Evolutionary conservation across 78 protist genomes (phyloP).

Genomic region (Dictyostelium firmibasis): DNA sequence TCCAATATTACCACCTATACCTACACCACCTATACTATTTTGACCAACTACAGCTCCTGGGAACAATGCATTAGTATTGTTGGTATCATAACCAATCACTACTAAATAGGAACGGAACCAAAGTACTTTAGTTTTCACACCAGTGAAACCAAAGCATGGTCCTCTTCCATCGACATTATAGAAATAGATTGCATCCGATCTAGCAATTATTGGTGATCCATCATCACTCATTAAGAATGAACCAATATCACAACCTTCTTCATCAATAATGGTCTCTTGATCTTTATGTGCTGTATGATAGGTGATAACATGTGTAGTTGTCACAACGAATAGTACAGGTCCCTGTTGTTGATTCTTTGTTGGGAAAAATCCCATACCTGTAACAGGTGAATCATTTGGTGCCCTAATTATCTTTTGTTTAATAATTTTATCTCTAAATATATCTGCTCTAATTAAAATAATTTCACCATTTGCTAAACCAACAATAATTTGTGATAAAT

Average conservation of each 20-base stretch:
- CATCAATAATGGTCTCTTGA: conserved; percentile 39
- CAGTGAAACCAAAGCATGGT: conserved; percentile 77
- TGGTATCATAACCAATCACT: conserved; percentile 70
- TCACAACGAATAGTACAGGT: conserved; percentile 48
- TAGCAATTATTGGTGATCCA: conserved; percentile 61
- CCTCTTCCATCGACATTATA: conserved; percentile 74
- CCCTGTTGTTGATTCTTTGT: background rate
- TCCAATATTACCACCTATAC: background rate
- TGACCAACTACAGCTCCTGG: background rate
- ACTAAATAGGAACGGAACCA: conserved; percentile 89
- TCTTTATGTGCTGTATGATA: conserved; percentile 27
- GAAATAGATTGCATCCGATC: conserved; percentile 75
- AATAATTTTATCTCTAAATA: conserved; percentile 58
- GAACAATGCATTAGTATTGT: background rate
- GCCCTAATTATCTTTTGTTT: conserved; percentile 34
- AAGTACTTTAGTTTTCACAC: conserved; percentile 41
- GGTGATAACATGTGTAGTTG: conserved; percentile 20
- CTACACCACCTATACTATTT: background rate
- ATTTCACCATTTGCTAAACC: conserved; percentile 82
- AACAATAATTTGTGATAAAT: conserved; percentile 71
- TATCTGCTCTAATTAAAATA: conserved; percentile 52
- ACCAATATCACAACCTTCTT: conserved; percentile 68
- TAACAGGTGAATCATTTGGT: conserved; percentile 47
- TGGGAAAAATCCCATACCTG: conserved; percentile 54
- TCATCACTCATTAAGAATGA: conserved; percentile 70